These are phyloP conservation scores for Chlorencoelia australis DNA, from an alignment of 2,329 filamentous ascomycete species.

Conservation along the genomic window DNA sequence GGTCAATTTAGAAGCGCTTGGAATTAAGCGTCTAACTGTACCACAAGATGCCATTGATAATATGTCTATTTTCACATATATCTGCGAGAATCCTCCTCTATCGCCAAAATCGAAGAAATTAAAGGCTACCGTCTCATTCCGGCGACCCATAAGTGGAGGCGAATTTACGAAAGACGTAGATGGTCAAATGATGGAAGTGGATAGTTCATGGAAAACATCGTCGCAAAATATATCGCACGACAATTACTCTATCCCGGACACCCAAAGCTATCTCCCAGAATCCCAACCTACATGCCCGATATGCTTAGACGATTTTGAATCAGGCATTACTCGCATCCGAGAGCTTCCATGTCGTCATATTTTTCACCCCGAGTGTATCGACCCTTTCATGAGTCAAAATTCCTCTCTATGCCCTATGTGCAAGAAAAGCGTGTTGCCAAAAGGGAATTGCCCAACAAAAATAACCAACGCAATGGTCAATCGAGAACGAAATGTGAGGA, in stretches of 20 bases:
- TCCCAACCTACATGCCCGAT: conserved; percentile 83
- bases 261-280: conserved; percentile 36
- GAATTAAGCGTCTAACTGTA: conserved; percentile 73
- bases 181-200: neutral
- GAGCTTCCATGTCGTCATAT: conserved; percentile 87
- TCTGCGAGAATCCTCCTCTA: conserved; percentile 36
- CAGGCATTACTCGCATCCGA: conserved; percentile 61
- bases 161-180: neutral
- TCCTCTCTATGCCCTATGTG: conserved; percentile 88
- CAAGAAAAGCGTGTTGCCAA: conserved; percentile 71
- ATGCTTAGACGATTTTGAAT: conserved; percentile 72
- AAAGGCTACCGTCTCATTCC: neutral
- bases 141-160: neutral
- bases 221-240: neutral
- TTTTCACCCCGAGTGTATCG: conserved; percentile 87
- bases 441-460: conserved; percentile 49
- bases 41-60: conserved; percentile 59
- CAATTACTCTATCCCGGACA: too few species aligned
- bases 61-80: conserved; percentile 73
- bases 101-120: conserved; percentile 24
- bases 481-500: conserved; percentile 60
- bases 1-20: conserved; percentile 76
- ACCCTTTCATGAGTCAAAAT: conserved; percentile 66
- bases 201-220: neutral
- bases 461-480: conserved; percentile 84